phyloP scores from a whole-genome alignment of 306 rosid genomes.

The Fagus crenata region DNA sequence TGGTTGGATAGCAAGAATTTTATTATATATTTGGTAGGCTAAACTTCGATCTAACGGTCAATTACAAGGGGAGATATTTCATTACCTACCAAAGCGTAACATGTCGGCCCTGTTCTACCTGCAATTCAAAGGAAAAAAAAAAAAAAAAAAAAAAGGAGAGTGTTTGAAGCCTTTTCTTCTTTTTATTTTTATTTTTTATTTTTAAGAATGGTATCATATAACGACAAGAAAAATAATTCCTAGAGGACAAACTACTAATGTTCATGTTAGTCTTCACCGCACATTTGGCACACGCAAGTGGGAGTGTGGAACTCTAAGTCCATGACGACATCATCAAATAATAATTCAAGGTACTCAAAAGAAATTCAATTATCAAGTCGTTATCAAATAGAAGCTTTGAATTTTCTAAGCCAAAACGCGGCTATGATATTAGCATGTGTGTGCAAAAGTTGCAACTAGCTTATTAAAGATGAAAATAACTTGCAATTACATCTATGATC shows the following conservation, averaged over 20 bases:
- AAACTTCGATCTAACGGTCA: not conserved
- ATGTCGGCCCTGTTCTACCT: not conserved
- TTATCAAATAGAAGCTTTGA: not conserved
- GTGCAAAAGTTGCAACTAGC: not conserved
- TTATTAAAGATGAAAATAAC: not conserved
- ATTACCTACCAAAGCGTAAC: not conserved
- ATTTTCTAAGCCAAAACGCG: no score
- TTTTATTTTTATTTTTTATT: no score
- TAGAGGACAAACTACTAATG: not conserved
- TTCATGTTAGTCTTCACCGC: not conserved
- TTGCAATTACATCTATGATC: no score
- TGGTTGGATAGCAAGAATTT: not conserved
- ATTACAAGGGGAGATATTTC: not conserved
- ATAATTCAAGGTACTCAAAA: not conserved
- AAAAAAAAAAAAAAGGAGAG: no score
- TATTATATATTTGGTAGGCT: not conserved
- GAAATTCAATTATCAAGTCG: not conserved
- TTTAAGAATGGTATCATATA: not conserved
- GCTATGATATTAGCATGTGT: not conserved
- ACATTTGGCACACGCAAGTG: slow-evolving; percentile 2
- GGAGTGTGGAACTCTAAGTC: no score
- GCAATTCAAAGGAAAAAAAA: not conserved
- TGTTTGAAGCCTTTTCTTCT: no score
- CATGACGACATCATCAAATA: not conserved
- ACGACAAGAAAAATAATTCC: not conserved